Conservation (phyloP, 805 yeast species). For the Lachancea meyersii region DNA sequence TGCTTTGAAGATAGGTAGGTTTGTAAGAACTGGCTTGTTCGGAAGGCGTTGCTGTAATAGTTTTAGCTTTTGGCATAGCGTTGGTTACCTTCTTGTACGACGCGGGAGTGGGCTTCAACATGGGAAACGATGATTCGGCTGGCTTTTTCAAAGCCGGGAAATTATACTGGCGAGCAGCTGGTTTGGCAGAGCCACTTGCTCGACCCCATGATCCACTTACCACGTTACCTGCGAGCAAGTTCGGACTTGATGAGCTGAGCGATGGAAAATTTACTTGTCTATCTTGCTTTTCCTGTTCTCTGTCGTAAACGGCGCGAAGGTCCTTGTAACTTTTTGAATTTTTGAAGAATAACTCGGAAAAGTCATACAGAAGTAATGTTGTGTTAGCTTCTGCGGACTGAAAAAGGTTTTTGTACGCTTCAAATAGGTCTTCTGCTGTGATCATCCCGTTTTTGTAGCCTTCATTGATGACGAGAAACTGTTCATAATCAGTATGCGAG, state of each 20-base stretch:
- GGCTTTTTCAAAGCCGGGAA: constrained; percentile 32
- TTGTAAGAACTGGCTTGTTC: constrained; percentile 12
- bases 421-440: constrained; percentile 43
- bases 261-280: constrained; percentile 24
- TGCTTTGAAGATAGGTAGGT: constrained; percentile 30
- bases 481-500: constrained; percentile 39
- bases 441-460: constrained; percentile 42
- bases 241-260: constrained; percentile 6
- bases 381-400: constrained; percentile 42
- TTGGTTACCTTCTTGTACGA: constrained; percentile 1
- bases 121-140: constrained; percentile 15
- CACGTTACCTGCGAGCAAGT: constrained; percentile 14
- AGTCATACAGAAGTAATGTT: constrained; percentile 51
- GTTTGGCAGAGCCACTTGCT: constrained; percentile 12
- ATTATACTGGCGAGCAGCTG: constrained; percentile 16
- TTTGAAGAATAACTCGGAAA: constrained; percentile 49
- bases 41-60: constrained; percentile 3
- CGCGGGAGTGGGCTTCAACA: constrained; percentile 10
- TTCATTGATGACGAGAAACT: constrained; percentile 46
- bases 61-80: constrained; percentile 8
- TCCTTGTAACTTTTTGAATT: constrained; percentile 41
- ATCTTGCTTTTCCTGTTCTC: constrained; percentile 22
- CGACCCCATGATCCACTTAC: constrained; percentile 31
- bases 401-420: constrained; percentile 46
- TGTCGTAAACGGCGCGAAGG: constrained; percentile 29